These are phyloP conservation scores for Cyclotella distinguenda DNA, from an alignment of 108 stramenopile species.

Conservation along the genomic window DNA sequence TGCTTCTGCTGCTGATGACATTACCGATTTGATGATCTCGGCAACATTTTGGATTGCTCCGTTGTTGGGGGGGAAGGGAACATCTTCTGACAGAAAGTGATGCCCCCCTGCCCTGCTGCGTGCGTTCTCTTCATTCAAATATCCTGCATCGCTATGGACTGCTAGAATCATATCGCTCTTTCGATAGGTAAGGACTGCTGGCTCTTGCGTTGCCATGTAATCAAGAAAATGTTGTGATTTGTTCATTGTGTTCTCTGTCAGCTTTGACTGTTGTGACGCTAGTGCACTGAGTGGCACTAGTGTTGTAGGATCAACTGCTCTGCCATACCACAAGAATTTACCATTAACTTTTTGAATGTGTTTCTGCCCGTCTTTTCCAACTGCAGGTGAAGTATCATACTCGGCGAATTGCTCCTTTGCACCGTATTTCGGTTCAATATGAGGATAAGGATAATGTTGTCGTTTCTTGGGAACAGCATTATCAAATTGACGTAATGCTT, in stretches of 20 bases:
- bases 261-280: slow-evolving; percentile 24
- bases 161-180: slow-evolving; percentile 35
- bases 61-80: slow-evolving; percentile 20
- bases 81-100: slow-evolving; percentile 18
- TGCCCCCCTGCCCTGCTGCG: slow-evolving; percentile 39
- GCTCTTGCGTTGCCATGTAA: slow-evolving; percentile 50
- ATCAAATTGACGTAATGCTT: slow-evolving; percentile 31
- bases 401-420: slow-evolving; percentile 33
- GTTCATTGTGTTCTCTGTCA: slow-evolving; percentile 16
- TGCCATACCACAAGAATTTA: slow-evolving; percentile 45
- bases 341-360: slow-evolving; percentile 44
- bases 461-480: slow-evolving; percentile 38
- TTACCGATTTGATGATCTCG: slow-evolving; percentile 20
- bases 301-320: slow-evolving; percentile 32
- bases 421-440: slow-evolving; percentile 40
- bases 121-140: neutral
- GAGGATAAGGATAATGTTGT: slow-evolving; percentile 38
- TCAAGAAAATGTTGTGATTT: slow-evolving; percentile 40
- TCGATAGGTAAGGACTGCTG: slow-evolving; percentile 36
- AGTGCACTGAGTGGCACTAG: slow-evolving; percentile 4
- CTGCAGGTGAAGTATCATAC: slow-evolving; percentile 21
- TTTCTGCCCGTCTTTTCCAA: slow-evolving; percentile 10
- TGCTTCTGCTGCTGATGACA: too few relatives aligned
- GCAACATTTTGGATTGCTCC: slow-evolving; percentile 21
- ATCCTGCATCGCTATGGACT: neutral